Evolutionary conservation across 1,284 basidiomycete genomes (phyloP), one percentile per base, ranked within the genome.

Genomic region (Tetrapyrgos nigripes): DNA sequence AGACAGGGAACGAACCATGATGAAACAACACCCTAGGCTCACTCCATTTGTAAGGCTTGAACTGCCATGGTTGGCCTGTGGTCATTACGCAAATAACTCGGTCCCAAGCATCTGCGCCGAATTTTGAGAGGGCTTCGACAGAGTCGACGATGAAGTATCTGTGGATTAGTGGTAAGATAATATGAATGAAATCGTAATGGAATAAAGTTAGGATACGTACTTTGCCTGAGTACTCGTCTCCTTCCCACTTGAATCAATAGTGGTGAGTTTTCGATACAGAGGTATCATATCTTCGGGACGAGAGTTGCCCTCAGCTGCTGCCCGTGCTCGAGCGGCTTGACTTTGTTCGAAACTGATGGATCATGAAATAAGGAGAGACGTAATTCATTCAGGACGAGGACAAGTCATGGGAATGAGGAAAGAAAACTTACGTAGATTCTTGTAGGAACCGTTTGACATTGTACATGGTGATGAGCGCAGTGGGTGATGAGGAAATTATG

Each of bases 1-100:
- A 55, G 53, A 37, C 1, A 21, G 23, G 10, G 24, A 6, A 44
- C 23, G 51, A 10, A 96, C 95, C 94, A 70, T 98, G 91, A 70
- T 96, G 92, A 77, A 98, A 98, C 27, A 98, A 77, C 55, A 91
- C 85, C 62, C 88, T 88, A 1, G 97, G 96, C 66, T 98, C 95
- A 52, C 83, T 88, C 96, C 96, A 98, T 72, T 95, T 95, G 79
- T 98, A 99, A 28, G 92, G 89, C 64, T 91, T 86, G 78, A 99
- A 99, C 73, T 98, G 97, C 97, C 97, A 99, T 50, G 91, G 89
- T 68, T 98, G 97, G 2, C 97, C 97, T 0, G 95, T 98, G 1
- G 97, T 98, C 83, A 98, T 91, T 11, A 99, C 97, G 65, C 94
- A 97, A 3, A 98, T 89, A 4, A 99, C 97, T 24, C 97, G 85